Evolutionary conservation across 2,329 filamentous ascomycete genomes (phyloP), one percentile per base, ranked within the genome.

Genomic region (Daldinia sp.): DNA sequence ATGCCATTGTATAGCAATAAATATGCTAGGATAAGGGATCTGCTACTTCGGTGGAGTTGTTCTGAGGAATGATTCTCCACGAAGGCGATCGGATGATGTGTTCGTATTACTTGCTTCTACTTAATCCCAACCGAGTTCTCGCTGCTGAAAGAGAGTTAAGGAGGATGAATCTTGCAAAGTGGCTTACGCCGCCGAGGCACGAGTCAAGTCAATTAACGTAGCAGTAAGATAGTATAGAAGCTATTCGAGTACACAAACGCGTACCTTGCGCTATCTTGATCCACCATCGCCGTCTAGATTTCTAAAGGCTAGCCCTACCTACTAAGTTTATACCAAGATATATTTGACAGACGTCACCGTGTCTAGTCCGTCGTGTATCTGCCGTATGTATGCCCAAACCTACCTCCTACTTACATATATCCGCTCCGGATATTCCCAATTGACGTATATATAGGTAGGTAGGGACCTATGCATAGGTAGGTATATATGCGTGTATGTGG

Each of bases 281-380:
- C 11, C 19, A 21, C 10, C 39, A 8, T 45, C 13, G 13, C 13
- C 27, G 4, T 45, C 39, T 15, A 27, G 2, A 45, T 27, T n/a
- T 27, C 21, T 10, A 15, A 27, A 21, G 3, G 21, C 39, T 27
- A 45, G 13, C 27, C 13, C 13, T 13, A 9, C 15, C 4, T 23
- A 23, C n/a, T n/a, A n/a, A n/a, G 39, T 43, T n/a, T 7, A 35
- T 15, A 3, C n/a, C 6, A 35, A 2, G 34, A 17, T 15, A 35
- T 7, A 15, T 5, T n/a, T 11, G 6, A 29, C 30, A 6, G 35
- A 29, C n/a, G 39, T 19, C 29, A 23, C 11, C 11, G 15, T 52
- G 29, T 49, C n/a, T 51, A 53, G 25, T 49, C 50, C 25, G 27
- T 47, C 30, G 23, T 49, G 53, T 49, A 50, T 47, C 21, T 11